Conservation (phyloP, 805 yeast species). For the Metschnikowia koreensis region DNA sequence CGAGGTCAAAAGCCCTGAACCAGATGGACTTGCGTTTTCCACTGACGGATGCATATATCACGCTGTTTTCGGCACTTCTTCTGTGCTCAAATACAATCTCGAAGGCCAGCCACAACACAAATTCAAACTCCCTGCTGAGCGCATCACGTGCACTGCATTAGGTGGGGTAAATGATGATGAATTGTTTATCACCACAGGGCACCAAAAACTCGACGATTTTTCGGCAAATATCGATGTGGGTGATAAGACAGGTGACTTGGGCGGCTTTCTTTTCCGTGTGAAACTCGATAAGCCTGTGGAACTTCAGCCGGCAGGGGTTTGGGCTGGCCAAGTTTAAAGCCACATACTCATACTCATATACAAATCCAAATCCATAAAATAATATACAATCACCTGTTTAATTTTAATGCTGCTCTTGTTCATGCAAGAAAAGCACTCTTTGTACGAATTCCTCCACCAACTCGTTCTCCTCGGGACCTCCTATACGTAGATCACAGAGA, state of each 20-base stretch:
- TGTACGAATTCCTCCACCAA: constrained; percentile 68
- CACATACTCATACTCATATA: no score
- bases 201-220: constrained; percentile 44
- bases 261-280: constrained; percentile 58
- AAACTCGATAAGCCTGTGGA: constrained; percentile 33
- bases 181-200: constrained; percentile 68
- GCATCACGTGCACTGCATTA: constrained; percentile 65
- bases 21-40: constrained; percentile 77
- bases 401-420: not conserved
- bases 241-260: constrained; percentile 45
- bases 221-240: constrained; percentile 22
- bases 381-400: not conserved
- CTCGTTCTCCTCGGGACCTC: constrained; percentile 66
- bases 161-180: constrained; percentile 54
- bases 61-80: constrained; percentile 62
- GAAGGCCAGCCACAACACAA: constrained; percentile 52
- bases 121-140: constrained; percentile 55
- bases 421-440: constrained; percentile 30
- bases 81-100: constrained; percentile 53
- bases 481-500: constrained; percentile 55
- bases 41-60: constrained; percentile 54
- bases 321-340: constrained; percentile 27
- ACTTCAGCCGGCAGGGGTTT: constrained; percentile 25
- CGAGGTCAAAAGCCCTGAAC: constrained; percentile 47
- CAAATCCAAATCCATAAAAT: not conserved